A percentile compares a stretch with the other conserved stretches of the same genome.
Conservation (phyloP, 2,329 filamentous ascomycete species). For the Colletotrichum sp. region DNA sequence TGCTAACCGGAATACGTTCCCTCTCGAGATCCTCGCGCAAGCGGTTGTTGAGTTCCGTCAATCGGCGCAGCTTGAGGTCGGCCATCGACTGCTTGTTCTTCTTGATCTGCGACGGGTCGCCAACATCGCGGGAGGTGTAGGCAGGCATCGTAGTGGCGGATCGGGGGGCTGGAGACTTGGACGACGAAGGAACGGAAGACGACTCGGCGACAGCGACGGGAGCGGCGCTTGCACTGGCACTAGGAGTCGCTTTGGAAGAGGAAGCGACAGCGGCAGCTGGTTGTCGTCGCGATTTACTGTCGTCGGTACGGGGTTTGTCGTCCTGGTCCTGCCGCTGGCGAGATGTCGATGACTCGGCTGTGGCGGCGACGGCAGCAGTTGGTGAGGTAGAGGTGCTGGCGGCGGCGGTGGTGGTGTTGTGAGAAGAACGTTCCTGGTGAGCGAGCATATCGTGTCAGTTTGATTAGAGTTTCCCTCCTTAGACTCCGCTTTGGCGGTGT, state of each 20-base stretch:
- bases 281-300: constrained; percentile 7
- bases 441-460: constrained; percentile 23
- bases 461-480: constrained; percentile 22
- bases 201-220: constrained; percentile 1
- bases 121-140: constrained; percentile 71
- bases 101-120: constrained; percentile 72
- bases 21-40: constrained; percentile 95
- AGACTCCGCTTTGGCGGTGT: constrained; percentile 22
- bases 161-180: constrained; percentile 21
- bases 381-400: background rate
- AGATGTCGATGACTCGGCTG: constrained; percentile 11
- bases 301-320: background rate
- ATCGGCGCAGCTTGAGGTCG: constrained; percentile 92
- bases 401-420: constrained; percentile 4
- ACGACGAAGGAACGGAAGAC: constrained; percentile 18
- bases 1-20: constrained; percentile 93
- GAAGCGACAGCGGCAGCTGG: background rate
- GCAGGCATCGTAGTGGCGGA: constrained; percentile 59
- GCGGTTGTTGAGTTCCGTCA: constrained; percentile 96
- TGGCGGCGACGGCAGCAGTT: background rate
- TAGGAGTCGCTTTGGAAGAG: background rate
- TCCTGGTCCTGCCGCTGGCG: constrained; percentile 16
- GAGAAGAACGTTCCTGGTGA: constrained; percentile 17
- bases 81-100: constrained; percentile 99
- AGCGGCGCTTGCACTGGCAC: background rate